These are phyloP conservation scores for Jimgerdemannia lactiflua DNA, from an alignment of 192 early-diverging fungal species.

Conservation along the genomic window DNA sequence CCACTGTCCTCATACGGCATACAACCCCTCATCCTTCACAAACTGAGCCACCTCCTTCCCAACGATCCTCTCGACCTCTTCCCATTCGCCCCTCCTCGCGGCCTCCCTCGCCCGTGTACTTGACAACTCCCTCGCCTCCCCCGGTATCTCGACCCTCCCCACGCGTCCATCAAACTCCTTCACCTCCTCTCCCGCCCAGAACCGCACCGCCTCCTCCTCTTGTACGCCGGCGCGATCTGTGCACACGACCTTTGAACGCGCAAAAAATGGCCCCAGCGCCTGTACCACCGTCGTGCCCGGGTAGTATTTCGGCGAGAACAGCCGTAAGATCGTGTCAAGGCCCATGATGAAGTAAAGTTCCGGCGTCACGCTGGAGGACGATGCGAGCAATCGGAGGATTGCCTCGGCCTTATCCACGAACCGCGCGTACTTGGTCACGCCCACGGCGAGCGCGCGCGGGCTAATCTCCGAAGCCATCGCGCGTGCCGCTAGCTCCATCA, in stretches of 20 bases:
- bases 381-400: conserved; percentile 20
- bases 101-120: conserved; percentile 19
- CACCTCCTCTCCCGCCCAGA: conserved; percentile 10
- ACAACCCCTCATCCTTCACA: not conserved
- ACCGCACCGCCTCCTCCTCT: conserved; percentile 14
- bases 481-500: conserved; percentile 65
- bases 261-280: conserved; percentile 59
- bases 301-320: conserved; percentile 80
- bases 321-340: conserved; percentile 73
- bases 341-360: conserved; percentile 71
- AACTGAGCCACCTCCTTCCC: not conserved
- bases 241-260: conserved; percentile 36
- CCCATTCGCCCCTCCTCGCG: not conserved
- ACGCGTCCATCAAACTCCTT: conserved; percentile 3
- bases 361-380: conserved; percentile 16
- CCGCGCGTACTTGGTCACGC: conserved; percentile 52
- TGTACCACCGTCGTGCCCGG: conserved; percentile 28
- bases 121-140: conserved; percentile 1
- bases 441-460: conserved; percentile 45
- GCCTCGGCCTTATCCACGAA: conserved; percentile 70
- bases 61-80: not conserved
- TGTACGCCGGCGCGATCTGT: conserved; percentile 36
- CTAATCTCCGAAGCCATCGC: conserved; percentile 2
- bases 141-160: conserved; percentile 6
- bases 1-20: not conserved